A percentile compares a stretch with the other conserved stretches of the same genome.
Evolutionary conservation across 371 early-diverging fungal genomes (phyloP).

Genomic region (Mucor saturninus): DNA sequence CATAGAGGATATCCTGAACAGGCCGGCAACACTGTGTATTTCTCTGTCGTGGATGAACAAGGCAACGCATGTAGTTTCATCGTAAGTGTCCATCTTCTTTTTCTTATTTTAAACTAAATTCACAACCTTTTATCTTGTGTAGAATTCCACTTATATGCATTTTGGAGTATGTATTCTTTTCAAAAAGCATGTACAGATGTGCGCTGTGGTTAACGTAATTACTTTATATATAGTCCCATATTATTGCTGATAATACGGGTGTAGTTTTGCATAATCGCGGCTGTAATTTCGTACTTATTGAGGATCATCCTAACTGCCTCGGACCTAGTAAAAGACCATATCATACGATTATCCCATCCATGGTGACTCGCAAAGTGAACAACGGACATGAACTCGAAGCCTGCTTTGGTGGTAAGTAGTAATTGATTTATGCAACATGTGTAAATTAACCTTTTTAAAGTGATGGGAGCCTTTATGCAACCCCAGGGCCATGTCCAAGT

Average conservation of each 20-base stretch:
- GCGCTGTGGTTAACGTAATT: background rate
- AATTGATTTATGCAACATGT: background rate
- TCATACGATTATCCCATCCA: slow-evolving; percentile 85
- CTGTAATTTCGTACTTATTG: slow-evolving; percentile 67
- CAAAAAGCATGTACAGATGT: background rate
- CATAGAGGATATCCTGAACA: slow-evolving; percentile 67
- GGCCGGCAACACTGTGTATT: slow-evolving; percentile 76
- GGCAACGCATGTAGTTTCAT: slow-evolving; percentile 89
- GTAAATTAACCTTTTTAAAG: slow-evolving; percentile 16
- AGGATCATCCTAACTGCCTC: slow-evolving; percentile 69
- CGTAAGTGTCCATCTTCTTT: slow-evolving; percentile 34
- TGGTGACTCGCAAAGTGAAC: slow-evolving; percentile 53
- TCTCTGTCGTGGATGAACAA: slow-evolving; percentile 76
- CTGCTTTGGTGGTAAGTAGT: slow-evolving; percentile 54
- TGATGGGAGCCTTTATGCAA: slow-evolving; percentile 72
- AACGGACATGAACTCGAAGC: slow-evolving; percentile 51
- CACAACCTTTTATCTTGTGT: background rate
- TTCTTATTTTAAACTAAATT: background rate
- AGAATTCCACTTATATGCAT: slow-evolving; percentile 63
- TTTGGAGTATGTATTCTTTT: slow-evolving; percentile 52
- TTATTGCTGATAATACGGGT: slow-evolving; percentile 69
- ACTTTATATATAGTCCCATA: slow-evolving; percentile 30
- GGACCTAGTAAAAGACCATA: slow-evolving; percentile 82
- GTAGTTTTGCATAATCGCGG: slow-evolving; percentile 82
- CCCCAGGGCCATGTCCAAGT: slow-evolving; percentile 89